These are phyloP conservation scores for Dendrostoma leiphaemia DNA, from an alignment of 2,329 filamentous ascomycete genomes.

Conservation along the genomic window DNA sequence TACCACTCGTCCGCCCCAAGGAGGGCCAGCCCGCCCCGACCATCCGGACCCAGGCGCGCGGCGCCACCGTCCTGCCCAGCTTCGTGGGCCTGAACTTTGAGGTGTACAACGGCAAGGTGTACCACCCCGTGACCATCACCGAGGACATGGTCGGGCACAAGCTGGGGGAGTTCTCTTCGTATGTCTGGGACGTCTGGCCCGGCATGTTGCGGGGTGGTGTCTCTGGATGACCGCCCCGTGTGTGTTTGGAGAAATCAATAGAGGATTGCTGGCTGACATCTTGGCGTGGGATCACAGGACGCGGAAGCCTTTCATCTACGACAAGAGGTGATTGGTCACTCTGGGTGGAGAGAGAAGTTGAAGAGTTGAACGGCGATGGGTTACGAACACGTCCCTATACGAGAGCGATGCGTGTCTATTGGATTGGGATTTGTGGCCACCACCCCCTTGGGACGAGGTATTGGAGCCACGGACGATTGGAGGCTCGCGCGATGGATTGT, in stretches of 20 bases:
- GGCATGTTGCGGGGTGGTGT: neutral
- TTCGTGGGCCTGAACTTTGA: constrained; percentile 89
- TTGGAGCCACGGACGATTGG: too few relatives aligned
- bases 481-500: too few relatives aligned
- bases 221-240: too few relatives aligned
- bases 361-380: neutral
- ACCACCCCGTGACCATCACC: constrained; percentile 78
- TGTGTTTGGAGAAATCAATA: too few relatives aligned
- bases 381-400: too few relatives aligned
- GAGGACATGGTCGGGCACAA: constrained; percentile 98
- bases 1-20: constrained; percentile 62
- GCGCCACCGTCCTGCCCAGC: constrained; percentile 86
- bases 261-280: neutral
- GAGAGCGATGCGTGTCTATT: too few relatives aligned
- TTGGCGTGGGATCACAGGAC: constrained; percentile 38
- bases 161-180: constrained; percentile 88
- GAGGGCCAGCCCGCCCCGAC: constrained; percentile 64
- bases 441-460: too few relatives aligned
- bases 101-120: constrained; percentile 88
- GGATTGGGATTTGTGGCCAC: too few relatives aligned
- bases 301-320: constrained; percentile 57
- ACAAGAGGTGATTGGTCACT: constrained; percentile 27
- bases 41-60: constrained; percentile 82
- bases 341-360: too few relatives aligned
- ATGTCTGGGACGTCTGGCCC: constrained; percentile 39